phyloP scores from a whole-genome alignment of 2,329 filamentous ascomycete species.

The Colletotrichum orchidophilum region DNA sequence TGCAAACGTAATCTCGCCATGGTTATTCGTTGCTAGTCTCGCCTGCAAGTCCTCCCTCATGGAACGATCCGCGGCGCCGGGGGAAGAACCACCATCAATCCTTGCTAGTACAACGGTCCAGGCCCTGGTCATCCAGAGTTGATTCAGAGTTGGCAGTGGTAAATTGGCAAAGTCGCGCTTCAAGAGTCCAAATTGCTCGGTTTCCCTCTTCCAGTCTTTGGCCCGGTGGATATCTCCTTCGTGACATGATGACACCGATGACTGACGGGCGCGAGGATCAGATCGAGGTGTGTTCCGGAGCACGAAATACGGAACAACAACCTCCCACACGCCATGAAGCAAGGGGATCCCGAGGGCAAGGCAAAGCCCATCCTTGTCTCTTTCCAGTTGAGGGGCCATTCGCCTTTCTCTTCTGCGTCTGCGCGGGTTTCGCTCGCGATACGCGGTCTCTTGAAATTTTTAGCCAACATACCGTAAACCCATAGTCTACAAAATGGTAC shows the following conservation, averaged over 20 bases:
- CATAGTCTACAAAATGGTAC: not conserved
- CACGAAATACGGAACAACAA: conserved; percentile 9
- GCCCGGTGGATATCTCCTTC: not conserved
- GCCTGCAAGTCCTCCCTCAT: too few species aligned
- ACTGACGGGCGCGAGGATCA: not conserved
- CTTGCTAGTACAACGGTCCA: conserved; percentile 5
- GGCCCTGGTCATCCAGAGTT: not conserved
- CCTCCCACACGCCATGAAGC: conserved; percentile 6
- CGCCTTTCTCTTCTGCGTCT: not conserved
- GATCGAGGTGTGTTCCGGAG: not conserved
- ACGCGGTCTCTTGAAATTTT: not conserved
- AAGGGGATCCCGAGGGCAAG: conserved; percentile 10
- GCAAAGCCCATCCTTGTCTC: not conserved
- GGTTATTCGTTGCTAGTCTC: not conserved
- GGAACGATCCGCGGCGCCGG: not conserved
- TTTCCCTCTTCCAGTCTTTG: not conserved
- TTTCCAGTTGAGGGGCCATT: not conserved
- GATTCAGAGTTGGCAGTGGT: not conserved
- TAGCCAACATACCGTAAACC: not conserved
- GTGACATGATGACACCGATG: not conserved
- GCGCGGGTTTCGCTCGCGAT: not conserved
- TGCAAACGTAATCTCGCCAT: conserved; percentile 11
- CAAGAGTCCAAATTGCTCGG: not conserved
- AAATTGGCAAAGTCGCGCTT: conserved; percentile 9
- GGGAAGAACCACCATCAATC: not conserved